These are phyloP conservation scores for Kodamaea jinghongensis DNA, from an alignment of 805 yeast species.

Conservation along the genomic window DNA sequence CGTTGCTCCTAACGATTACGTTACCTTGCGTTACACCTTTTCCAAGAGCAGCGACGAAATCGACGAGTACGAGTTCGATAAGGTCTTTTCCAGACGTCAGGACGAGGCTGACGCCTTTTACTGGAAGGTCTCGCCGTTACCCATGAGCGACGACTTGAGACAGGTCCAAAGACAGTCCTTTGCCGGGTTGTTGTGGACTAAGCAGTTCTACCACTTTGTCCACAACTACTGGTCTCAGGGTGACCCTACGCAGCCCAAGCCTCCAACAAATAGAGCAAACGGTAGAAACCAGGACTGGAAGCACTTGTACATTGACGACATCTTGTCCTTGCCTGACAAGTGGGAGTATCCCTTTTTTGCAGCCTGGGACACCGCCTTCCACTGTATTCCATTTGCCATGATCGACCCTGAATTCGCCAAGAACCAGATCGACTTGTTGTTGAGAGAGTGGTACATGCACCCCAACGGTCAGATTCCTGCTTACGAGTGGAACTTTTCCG, in stretches of 20 bases:
- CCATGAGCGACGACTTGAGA: slow-evolving; percentile 74
- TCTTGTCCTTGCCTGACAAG: slow-evolving; percentile 87
- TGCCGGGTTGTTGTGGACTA: slow-evolving; percentile 91
- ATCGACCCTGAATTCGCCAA: slow-evolving; percentile 91
- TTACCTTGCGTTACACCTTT: slow-evolving; percentile 76
- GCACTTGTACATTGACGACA: slow-evolving; percentile 83
- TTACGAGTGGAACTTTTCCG: slow-evolving; percentile 93
- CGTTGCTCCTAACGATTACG: slow-evolving; percentile 84
- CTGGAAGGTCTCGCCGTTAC: slow-evolving; percentile 84
- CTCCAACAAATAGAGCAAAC: slow-evolving; percentile 76
- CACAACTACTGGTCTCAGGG: slow-evolving; percentile 87
- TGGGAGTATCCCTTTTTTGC: slow-evolving; percentile 97
- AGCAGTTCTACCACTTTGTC: slow-evolving; percentile 84
- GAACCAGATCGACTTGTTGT: slow-evolving; percentile 77
- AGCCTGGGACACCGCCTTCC: slow-evolving; percentile 97
- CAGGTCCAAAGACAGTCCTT: slow-evolving; percentile 90
- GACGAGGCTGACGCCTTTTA: slow-evolving; percentile 92
- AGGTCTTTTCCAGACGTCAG: slow-evolving; percentile 63
- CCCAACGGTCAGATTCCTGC: slow-evolving; percentile 98
- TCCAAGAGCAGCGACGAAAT: slow-evolving; percentile 46
- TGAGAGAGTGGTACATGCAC: slow-evolving; percentile 97
- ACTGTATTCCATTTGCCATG: slow-evolving; percentile 89
- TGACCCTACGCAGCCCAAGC: slow-evolving; percentile 72
- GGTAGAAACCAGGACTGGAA: slow-evolving; percentile 90
- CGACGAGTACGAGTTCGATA: slow-evolving; percentile 74